Evolutionary conservation across 208 protist species (phyloP).

Genomic region (Trypanosoma lewisi): DNA sequence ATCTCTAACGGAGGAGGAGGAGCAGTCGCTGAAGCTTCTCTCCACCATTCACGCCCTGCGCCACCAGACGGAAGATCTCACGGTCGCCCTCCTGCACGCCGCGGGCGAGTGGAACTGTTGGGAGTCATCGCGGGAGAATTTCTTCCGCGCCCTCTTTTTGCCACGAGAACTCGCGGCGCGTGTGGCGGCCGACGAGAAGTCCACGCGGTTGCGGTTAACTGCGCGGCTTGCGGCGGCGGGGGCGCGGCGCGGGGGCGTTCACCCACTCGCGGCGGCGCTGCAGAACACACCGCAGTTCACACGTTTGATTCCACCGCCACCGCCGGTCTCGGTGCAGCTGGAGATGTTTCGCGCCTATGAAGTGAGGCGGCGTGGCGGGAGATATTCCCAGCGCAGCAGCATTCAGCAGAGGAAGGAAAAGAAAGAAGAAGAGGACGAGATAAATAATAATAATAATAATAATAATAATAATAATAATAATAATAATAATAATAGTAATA

Average conservation of each 20-base stretch:
- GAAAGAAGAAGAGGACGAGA: neutral
- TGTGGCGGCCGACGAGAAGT: slow-evolving; percentile 4
- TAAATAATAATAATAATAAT: no score
- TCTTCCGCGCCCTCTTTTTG: slow-evolving; percentile 41
- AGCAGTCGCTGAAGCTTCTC: slow-evolving; percentile 38
- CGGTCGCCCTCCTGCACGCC: slow-evolving; percentile 43
- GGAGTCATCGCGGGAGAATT: slow-evolving; percentile 5
- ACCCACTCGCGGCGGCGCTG: neutral
- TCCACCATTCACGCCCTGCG: slow-evolving; percentile 42
- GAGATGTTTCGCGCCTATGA: slow-evolving; percentile 17
- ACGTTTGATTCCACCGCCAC: slow-evolving; percentile 35
- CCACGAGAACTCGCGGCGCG: neutral
- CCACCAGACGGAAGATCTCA: slow-evolving; percentile 56
- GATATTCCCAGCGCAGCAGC: neutral
- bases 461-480: no score
- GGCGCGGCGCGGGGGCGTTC: neutral
- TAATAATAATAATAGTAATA: no score
- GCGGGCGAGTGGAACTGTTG: slow-evolving; percentile 58
- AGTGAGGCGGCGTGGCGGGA: neutral
- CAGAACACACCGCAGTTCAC: slow-evolving; percentile 9
- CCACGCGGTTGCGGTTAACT: neutral
- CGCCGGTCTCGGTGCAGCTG: slow-evolving; percentile 32
- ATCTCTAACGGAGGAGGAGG: slow-evolving; percentile 24
- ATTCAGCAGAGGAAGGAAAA: neutral
- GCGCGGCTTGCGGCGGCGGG: neutral